Percentiles rank a stretch among this genome's conserved stretches.
phyloP scores from a whole-genome alignment of 257 asterid genomes.

The Henckelia pumila region DNA sequence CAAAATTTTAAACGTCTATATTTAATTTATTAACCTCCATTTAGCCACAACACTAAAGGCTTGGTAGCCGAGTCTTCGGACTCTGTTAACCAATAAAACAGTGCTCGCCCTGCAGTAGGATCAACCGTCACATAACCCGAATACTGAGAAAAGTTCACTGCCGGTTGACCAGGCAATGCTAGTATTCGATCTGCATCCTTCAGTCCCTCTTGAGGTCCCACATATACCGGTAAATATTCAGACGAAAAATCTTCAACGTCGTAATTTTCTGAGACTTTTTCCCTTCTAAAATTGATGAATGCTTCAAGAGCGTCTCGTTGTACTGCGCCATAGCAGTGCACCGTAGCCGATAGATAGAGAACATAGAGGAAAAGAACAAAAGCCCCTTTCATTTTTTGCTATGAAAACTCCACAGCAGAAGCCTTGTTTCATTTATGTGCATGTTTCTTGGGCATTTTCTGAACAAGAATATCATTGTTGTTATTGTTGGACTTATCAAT shows the following conservation, averaged over 20 bases:
- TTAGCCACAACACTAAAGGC: constrained; percentile 44
- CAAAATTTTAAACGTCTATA: too few species aligned
- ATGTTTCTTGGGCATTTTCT: too few species aligned
- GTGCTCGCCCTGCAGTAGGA: constrained; percentile 28
- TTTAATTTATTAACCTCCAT: constrained; percentile 22
- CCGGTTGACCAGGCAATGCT: constrained; percentile 37
- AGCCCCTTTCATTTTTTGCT: constrained; percentile 21
- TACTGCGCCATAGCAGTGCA: constrained; percentile 30
- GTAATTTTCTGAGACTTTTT: background rate
- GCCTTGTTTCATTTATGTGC: too few species aligned
- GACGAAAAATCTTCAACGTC: background rate
- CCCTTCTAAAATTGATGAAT: constrained; percentile 1
- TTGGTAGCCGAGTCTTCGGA: constrained; percentile 27
- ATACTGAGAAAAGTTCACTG: too few species aligned
- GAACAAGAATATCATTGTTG: too few species aligned
- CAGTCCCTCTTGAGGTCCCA: constrained; percentile 23
- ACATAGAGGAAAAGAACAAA: constrained; percentile 13
- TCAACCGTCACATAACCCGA: constrained; percentile 38
- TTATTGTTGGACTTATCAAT: too few species aligned
- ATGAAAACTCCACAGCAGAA: too few species aligned
- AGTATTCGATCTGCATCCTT: constrained; percentile 28
- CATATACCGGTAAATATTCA: constrained; percentile 20
- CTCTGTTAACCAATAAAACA: constrained; percentile 36
- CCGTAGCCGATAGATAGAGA: constrained; percentile 16
- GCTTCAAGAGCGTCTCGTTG: constrained; percentile 23